Evolutionary conservation across 2,329 filamentous ascomycete species (phyloP), one percentile per base, ranked within the genome.

Genomic region (Aspergillus piperis): DNA sequence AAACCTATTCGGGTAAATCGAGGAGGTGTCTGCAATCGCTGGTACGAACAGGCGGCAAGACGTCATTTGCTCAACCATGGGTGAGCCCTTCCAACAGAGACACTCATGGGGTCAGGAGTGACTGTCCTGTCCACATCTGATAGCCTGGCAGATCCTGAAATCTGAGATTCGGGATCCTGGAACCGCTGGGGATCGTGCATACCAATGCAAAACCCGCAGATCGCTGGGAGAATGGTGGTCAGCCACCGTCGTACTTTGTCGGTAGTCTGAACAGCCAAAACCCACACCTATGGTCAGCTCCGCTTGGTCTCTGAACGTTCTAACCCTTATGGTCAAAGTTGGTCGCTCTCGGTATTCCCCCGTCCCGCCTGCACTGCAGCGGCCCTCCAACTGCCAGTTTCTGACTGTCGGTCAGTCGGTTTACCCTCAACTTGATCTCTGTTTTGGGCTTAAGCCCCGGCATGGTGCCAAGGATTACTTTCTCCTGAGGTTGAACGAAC

Each of bases 11-110:
- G 57, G 57, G 59, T 54, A 51, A 52, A 57, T 36, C 42, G 50
- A 5, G 39, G 23, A 55, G 39, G 44, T 55, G 39, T 53, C 52
- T 60, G 57, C 38, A 44, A 57, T 62, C 51, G 25, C 56, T 54
- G 57, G 57, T 58, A 57, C 57, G 57, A 61, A 58, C 32, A 48
- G 44, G 25, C 53, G 52, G 27, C 41, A 53, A 58, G 42, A 48
- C 62, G 44, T 48, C 51, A 64, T 67, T 62, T 51, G 60, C 57
- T 39, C 41, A 56, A 27, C 23, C 23, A 36, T 36, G 32, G 32
- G 44, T 27, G 44, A 49, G 21, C 44, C 27, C 17, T 19, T 49
- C 8, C 2, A 49, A 7, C 15, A 49, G 44, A 49, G 44, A 19
- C 44, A n/a, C 44, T 49, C 15, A 8, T 21, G 44, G 44, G 44